phyloP scores from a whole-genome alignment of 2,329 filamentous ascomycete species.

The Phoma herbarum region DNA sequence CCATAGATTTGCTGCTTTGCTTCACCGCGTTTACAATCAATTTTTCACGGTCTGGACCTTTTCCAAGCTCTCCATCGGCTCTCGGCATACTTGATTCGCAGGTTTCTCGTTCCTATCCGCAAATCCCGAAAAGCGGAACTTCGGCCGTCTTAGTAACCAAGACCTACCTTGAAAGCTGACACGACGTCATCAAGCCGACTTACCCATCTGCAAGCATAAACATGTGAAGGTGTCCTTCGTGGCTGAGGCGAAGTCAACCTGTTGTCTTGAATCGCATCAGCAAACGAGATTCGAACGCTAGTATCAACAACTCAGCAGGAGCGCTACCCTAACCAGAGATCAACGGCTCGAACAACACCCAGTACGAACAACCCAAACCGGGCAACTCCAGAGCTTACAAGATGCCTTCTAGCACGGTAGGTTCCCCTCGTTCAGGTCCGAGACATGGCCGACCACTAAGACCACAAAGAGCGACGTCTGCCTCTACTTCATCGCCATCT shows the following conservation, averaged over 20 bases:
- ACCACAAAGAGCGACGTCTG: slow-evolving; percentile 31
- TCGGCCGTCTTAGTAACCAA: slow-evolving; percentile 9
- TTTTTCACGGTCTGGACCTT: not conserved
- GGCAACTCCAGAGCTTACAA: not conserved
- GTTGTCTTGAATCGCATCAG: not conserved
- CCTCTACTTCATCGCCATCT: slow-evolving; percentile 46
- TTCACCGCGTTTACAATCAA: not conserved
- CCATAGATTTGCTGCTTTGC: not conserved
- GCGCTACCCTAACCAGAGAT: not conserved
- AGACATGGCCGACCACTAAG: not conserved
- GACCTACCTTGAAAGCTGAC: slow-evolving; percentile 6
- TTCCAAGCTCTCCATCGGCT: not conserved
- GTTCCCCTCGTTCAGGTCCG: not conserved
- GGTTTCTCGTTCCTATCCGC: not conserved
- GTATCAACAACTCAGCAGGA: not conserved
- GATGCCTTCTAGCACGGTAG: not conserved
- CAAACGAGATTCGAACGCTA: not conserved
- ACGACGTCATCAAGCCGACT: slow-evolving; percentile 24
- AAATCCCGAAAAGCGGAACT: slow-evolving; percentile 7
- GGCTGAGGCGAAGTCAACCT: not conserved
- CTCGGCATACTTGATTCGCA: slow-evolving; percentile 6
- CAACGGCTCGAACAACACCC: not conserved
- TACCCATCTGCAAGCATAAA: not conserved
- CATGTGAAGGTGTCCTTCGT: not conserved
- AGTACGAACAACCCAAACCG: not conserved